Conservation (phyloP, 192 early-diverging fungal species). For the Powellomyces hirtus region DNA sequence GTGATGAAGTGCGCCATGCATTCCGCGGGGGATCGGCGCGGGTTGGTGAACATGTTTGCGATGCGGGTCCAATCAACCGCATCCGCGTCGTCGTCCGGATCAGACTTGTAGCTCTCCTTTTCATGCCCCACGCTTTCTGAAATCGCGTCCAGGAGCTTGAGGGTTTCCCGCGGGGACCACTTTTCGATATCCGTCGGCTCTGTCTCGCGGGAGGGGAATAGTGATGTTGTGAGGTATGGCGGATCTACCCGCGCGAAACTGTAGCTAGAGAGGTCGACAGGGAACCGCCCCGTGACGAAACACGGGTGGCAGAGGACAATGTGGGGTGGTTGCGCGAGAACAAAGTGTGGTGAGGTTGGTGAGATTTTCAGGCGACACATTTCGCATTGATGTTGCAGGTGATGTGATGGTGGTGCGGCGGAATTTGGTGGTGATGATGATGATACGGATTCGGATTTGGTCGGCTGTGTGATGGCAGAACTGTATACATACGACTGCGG, state of each 20-base stretch:
- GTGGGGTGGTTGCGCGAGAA: background rate
- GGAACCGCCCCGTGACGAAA: conserved; percentile 14
- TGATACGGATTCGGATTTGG: background rate
- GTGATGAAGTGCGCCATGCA: background rate
- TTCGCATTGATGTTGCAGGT: conserved; percentile 8
- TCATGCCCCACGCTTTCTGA: background rate
- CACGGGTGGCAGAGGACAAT: conserved; percentile 15
- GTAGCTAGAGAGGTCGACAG: conserved; percentile 1
- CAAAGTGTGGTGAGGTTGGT: background rate
- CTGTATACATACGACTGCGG: background rate
- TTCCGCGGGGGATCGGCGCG: background rate
- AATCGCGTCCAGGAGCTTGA: background rate
- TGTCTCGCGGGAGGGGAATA: background rate
- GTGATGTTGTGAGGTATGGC: background rate
- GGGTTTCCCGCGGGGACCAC: background rate
- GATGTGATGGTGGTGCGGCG: background rate
- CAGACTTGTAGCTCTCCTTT: background rate
- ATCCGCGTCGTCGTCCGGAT: background rate
- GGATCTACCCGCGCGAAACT: background rate
- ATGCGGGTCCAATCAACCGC: background rate
- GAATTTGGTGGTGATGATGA: background rate
- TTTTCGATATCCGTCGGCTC: background rate
- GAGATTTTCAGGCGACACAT: background rate
- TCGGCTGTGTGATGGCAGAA: background rate
- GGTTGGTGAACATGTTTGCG: background rate